phyloP scores from a whole-genome alignment of 116 monocot genomes.

The Thalassia testudinum region DNA sequence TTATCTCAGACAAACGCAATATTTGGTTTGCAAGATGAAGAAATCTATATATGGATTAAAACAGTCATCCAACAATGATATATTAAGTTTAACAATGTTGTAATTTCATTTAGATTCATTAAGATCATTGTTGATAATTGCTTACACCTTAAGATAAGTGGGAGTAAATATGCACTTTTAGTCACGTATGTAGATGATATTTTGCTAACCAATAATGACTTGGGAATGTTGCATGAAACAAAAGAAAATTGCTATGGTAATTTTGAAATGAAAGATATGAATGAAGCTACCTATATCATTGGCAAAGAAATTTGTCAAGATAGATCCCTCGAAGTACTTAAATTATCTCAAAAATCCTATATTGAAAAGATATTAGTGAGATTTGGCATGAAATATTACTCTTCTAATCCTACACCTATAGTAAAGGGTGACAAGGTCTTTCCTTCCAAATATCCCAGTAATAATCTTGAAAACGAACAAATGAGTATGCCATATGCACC shows the following conservation, averaged over 20 bases:
- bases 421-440: neutral
- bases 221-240: neutral
- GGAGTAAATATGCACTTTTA: neutral
- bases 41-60: conserved; percentile 9
- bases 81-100: conserved; percentile 4
- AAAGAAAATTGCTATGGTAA: neutral
- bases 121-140: conserved; percentile 7
- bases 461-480: neutral
- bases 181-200: conserved; percentile 4
- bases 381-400: conserved; percentile 4
- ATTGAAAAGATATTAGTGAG: neutral
- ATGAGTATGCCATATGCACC: conserved; percentile 5
- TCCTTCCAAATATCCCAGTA: neutral
- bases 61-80: neutral
- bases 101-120: neutral
- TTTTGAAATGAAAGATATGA: conserved; percentile 2
- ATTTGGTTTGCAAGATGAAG: conserved; percentile 1
- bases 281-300: conserved; percentile 1
- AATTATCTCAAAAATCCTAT: neutral
- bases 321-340: neutral
- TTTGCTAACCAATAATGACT: neutral
- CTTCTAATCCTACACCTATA: neutral
- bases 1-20: conserved; percentile 1
- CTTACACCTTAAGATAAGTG: conserved; percentile 1
- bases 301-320: conserved; percentile 4